A percentile compares a stretch with the other conserved stretches of the same genome.
These are phyloP conservation scores for Stromatinia cepivora DNA, from an alignment of 2,329 filamentous ascomycete species.

Conservation along the genomic window DNA sequence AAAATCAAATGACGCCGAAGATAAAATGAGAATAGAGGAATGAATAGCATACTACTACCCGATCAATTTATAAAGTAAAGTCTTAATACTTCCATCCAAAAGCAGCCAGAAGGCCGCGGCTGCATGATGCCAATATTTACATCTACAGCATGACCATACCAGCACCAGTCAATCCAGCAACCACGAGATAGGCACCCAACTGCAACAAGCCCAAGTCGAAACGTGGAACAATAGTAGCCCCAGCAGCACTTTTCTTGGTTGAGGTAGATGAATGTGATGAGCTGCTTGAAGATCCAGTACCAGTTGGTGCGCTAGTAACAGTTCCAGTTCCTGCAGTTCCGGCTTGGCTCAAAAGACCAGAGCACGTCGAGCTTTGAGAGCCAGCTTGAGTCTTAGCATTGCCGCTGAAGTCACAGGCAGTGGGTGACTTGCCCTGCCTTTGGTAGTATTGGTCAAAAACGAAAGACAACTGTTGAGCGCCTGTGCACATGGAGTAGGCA, in stretches of 20 bases:
- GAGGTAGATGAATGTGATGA: slow-evolving; percentile 30
- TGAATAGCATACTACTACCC: slow-evolving; percentile 2
- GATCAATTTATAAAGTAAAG: slow-evolving; percentile 9
- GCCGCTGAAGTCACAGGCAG: slow-evolving; percentile 72
- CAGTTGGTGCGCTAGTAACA: slow-evolving; percentile 51
- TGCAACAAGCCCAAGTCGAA: slow-evolving; percentile 49
- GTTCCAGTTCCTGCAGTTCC: slow-evolving; percentile 59
- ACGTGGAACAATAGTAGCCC: slow-evolving; percentile 46
- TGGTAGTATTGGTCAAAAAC: slow-evolving; percentile 74
- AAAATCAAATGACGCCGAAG: neutral
- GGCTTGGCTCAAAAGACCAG: slow-evolving; percentile 59
- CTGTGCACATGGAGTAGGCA: slow-evolving; percentile 74
- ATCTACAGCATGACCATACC: slow-evolving; percentile 56
- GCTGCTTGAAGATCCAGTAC: slow-evolving; percentile 37
- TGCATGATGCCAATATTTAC: neutral
- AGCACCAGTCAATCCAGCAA: slow-evolving; percentile 52
- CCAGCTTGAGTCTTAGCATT: slow-evolving; percentile 56
- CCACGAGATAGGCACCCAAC: slow-evolving; percentile 51
- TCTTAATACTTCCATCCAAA: slow-evolving; percentile 9
- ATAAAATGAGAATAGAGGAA: neutral
- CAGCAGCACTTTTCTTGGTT: slow-evolving; percentile 42
- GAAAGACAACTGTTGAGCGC: slow-evolving; percentile 69
- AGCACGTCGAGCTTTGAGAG: slow-evolving; percentile 55
- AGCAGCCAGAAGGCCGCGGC: neutral
- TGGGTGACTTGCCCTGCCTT: slow-evolving; percentile 51